Percentiles rank a stretch among this genome's conserved stretches.
These are phyloP conservation scores for Acrodontium crateriforme DNA, from an alignment of 2,329 filamentous ascomycete genomes.

Conservation along the genomic window DNA sequence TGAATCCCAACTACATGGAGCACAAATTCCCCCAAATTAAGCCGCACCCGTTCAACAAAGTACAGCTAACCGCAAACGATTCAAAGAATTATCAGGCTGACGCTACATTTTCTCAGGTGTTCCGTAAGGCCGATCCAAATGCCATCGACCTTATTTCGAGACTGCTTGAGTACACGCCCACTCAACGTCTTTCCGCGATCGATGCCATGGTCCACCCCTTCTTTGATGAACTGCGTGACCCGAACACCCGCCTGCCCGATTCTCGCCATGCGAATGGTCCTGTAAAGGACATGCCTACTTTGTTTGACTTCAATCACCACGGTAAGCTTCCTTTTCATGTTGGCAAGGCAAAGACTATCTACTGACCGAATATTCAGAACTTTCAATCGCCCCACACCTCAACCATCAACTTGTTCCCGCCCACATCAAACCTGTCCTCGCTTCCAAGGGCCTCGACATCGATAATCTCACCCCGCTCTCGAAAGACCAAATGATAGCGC, in stretches of 20 bases:
- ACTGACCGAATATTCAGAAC: slow-evolving; percentile 43
- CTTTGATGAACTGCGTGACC: slow-evolving; percentile 91
- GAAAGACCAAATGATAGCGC: slow-evolving; percentile 95
- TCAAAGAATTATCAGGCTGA: background rate
- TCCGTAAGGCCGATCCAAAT: slow-evolving; percentile 85
- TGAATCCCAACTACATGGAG: slow-evolving; percentile 99
- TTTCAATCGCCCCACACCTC: slow-evolving; percentile 83
- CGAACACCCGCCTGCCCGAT: slow-evolving; percentile 80
- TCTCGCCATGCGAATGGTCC: slow-evolving; percentile 77
- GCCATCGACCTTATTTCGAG: slow-evolving; percentile 92
- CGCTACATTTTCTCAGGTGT: slow-evolving; percentile 46
- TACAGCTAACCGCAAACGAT: slow-evolving; percentile 18
- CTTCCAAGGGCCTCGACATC: slow-evolving; percentile 67
- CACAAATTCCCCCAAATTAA: slow-evolving; percentile 99
- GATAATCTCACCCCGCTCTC: slow-evolving; percentile 84
- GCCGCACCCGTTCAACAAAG: slow-evolving; percentile 95
- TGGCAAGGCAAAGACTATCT: background rate
- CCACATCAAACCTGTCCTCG: slow-evolving; percentile 63
- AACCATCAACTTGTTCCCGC: slow-evolving; percentile 79
- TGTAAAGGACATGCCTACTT: slow-evolving; percentile 64
- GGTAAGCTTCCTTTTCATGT: slow-evolving; percentile 44
- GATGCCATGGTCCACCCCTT: slow-evolving; percentile 98
- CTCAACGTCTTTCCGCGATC: slow-evolving; percentile 81
- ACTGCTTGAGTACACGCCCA: slow-evolving; percentile 92
- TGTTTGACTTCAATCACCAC: slow-evolving; percentile 90